Conservation (phyloP, 495 filamentous ascomycete species). For the Parathielavia hyrcaniae region DNA sequence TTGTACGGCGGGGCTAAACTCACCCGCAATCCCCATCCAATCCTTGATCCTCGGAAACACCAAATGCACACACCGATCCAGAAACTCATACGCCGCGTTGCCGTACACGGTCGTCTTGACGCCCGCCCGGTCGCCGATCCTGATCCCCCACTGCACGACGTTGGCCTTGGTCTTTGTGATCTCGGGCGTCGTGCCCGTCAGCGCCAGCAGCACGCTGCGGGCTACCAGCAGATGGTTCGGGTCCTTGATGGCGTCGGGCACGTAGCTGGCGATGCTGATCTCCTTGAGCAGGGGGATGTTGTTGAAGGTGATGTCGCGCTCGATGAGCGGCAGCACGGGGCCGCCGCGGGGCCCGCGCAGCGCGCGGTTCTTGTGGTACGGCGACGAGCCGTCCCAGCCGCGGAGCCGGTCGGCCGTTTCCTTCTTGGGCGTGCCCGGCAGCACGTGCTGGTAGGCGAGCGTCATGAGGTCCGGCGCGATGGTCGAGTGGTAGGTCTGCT, state of each 20-base stretch:
- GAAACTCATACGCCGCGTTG: conserved; percentile 79
- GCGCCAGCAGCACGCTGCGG: conserved; percentile 73
- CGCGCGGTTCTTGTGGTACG: conserved; percentile 86
- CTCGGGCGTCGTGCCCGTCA: conserved; percentile 68
- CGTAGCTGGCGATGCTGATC: conserved; percentile 73
- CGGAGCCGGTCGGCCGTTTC: conserved; percentile 66
- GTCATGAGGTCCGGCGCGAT: conserved; percentile 86
- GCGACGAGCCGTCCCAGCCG: conserved; percentile 80
- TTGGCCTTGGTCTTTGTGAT: conserved; percentile 62
- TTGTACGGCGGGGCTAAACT: conserved; percentile 15
- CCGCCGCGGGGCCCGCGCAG: conserved; percentile 72
- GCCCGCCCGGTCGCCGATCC: conserved; percentile 54
- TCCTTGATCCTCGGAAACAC: conserved; percentile 95
- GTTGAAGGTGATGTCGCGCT: conserved; percentile 70
- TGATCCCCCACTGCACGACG: conserved; percentile 57
- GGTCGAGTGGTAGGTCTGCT: conserved; percentile 83
- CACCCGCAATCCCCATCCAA: conserved; percentile 72
- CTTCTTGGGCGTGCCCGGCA: conserved; percentile 62
- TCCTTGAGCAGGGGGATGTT: conserved; percentile 78
- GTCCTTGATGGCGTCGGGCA: conserved; percentile 55
- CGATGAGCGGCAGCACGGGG: conserved; percentile 58
- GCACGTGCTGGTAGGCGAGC: conserved; percentile 72
- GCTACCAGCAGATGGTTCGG: conserved; percentile 68
- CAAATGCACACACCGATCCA: conserved; percentile 76
- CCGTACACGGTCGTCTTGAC: conserved; percentile 64